A percentile compares a stretch with the other conserved stretches of the same genome.
Evolutionary conservation across 306 rosid genomes (phyloP).

Genomic region (Casuarina cunninghamiana): DNA sequence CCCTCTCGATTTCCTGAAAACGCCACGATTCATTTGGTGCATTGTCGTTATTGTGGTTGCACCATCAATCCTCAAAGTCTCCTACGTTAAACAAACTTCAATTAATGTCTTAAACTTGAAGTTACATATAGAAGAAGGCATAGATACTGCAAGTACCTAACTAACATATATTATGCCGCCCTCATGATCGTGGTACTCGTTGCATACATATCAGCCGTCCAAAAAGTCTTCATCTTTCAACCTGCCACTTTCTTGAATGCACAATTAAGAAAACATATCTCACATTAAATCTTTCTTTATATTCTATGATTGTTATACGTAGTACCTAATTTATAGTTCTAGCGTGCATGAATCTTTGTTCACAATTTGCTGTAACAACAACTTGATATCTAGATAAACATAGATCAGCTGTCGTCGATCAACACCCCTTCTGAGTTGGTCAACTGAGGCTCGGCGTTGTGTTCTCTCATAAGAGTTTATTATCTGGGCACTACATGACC

Average conservation of each 20-base stretch:
- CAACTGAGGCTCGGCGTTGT: too few relatives aligned
- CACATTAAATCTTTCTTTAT: background rate
- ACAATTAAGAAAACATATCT: background rate
- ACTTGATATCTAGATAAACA: too few relatives aligned
- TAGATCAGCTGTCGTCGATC: too few relatives aligned
- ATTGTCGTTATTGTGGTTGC: constrained; percentile 32
- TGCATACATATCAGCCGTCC: constrained; percentile 25
- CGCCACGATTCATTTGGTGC: constrained; percentile 14
- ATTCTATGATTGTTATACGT: background rate
- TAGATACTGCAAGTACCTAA: constrained; percentile 18
- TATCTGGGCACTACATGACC: too few relatives aligned
- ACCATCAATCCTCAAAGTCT: constrained; percentile 12
- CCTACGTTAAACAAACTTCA: constrained; percentile 34
- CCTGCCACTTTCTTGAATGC: constrained; percentile 1
- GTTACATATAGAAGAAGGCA: background rate
- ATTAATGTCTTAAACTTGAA: background rate
- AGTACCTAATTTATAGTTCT: background rate
- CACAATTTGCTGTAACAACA: background rate
- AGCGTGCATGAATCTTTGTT: constrained; percentile 22
- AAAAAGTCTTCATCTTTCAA: constrained; percentile 23
- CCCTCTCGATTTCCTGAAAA: background rate
- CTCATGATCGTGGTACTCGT: constrained; percentile 7
- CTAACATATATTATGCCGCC: constrained; percentile 31
- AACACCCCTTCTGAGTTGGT: too few relatives aligned
- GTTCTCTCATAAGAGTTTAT: too few relatives aligned